A percentile compares a stretch with the other conserved stretches of the same genome.
Evolutionary conservation across 2,329 filamentous ascomycete species (phyloP).

Genomic region (Penicillium digitatum): DNA sequence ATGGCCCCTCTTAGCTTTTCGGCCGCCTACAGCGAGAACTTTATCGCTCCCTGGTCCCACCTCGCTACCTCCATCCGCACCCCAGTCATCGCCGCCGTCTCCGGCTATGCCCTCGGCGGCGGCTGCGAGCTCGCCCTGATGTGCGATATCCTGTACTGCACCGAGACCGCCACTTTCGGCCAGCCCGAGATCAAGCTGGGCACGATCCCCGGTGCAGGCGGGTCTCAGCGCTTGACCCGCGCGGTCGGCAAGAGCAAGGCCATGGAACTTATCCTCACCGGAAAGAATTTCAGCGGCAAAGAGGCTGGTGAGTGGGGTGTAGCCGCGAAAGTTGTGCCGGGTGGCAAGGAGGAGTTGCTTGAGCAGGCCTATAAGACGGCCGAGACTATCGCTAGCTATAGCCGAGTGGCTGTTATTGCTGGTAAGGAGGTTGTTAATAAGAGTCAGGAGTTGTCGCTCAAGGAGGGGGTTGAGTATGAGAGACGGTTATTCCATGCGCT

Average conservation of each 20-base stretch:
- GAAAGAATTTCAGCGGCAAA: slow-evolving; percentile 74
- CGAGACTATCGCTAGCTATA: slow-evolving; percentile 83
- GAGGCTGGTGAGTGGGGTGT: slow-evolving; percentile 90
- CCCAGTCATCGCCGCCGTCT: slow-evolving; percentile 89
- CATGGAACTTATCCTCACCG: slow-evolving; percentile 89
- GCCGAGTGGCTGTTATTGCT: slow-evolving; percentile 79
- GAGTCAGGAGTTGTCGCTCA: slow-evolving; percentile 83
- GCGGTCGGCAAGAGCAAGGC: slow-evolving; percentile 79
- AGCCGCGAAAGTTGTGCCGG: slow-evolving; percentile 73
- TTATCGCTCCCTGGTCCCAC: slow-evolving; percentile 92
- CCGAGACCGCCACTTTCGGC: slow-evolving; percentile 79
- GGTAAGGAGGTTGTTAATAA: slow-evolving; percentile 99
- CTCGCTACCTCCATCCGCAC: slow-evolving; percentile 83
- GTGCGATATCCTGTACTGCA: slow-evolving; percentile 93
- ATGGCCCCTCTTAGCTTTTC: slow-evolving; percentile 92
- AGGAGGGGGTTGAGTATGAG: slow-evolving; percentile 94
- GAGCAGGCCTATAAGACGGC: slow-evolving; percentile 77
- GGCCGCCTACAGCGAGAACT: slow-evolving; percentile 79
- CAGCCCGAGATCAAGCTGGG: slow-evolving; percentile 97
- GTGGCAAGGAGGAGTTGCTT: slow-evolving; percentile 73
- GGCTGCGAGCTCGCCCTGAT: slow-evolving; percentile 97
- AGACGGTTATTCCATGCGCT: slow-evolving; percentile 85
- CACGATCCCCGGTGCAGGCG: slow-evolving; percentile 85
- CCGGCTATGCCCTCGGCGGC: slow-evolving; percentile 88
- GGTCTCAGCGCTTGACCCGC: slow-evolving; percentile 79